Evolutionary conservation across 371 early-diverging fungal genomes (phyloP), one percentile per base, ranked within the genome.

Genomic region (Mucor lusitanicus): DNA sequence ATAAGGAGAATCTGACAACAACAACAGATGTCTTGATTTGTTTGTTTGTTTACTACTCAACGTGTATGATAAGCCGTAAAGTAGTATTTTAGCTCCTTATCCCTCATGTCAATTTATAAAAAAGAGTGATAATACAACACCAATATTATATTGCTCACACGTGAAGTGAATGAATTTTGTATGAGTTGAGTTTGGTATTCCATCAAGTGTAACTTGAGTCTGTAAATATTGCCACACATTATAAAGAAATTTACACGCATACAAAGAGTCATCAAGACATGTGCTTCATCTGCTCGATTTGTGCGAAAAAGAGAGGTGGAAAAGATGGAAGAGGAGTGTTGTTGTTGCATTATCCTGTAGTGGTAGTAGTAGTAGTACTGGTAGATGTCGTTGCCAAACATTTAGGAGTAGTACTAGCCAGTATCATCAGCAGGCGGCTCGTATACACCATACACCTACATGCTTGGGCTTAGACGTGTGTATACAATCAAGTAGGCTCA

Each of bases 381-480:
- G n/a, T 9, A 19, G 25, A 23, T 17, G 17, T 27, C 27, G 53
- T 53, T 27, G 53, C 53, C 53, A 53, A 53, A 25, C 9, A 25
- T 27, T 53, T 25, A 53, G 53, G 53, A 53, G 53, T 46, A 46
- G 19, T 8, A 44, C 8, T 19, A n/a, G n/a, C n/a, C n/a, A n/a
- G n/a, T n/a, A n/a, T n/a, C n/a, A n/a, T n/a, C 6, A 30, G 30
- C 30, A 30, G 30, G 30, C 30, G n/a, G n/a, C n/a, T n/a, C n/a
- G n/a, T n/a, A n/a, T n/a, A n/a, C n/a, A n/a, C n/a, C n/a, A n/a
- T n/a, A n/a, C 8, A 8, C 8, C 4, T 50, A 25, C 21, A 21
- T 53, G 23, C 23, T 25, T 46, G 46, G 61, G 61, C 61, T 61
- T 61, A 61, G 61, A 44, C 19, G 53, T 27, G 30, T 30, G 30